These are phyloP conservation scores for Pythium brachiatum DNA, from an alignment of 352 stramenopile species.

Conservation along the genomic window DNA sequence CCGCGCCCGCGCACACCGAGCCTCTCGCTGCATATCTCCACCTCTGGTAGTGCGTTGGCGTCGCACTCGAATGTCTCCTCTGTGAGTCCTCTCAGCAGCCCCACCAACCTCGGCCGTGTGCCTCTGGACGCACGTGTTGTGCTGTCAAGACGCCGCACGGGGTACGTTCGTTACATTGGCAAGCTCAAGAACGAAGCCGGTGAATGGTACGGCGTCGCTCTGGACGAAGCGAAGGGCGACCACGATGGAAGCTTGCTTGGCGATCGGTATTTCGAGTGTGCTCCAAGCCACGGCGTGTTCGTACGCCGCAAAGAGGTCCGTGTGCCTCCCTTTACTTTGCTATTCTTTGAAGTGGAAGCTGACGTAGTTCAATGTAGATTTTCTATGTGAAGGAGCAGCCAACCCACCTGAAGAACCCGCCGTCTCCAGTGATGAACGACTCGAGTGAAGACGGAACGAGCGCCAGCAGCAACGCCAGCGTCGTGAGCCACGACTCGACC, in stretches of 20 bases:
- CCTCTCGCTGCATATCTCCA: conserved; percentile 30
- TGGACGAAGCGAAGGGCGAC: conserved; percentile 64
- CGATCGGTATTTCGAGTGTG: conserved; percentile 54
- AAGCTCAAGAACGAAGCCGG: conserved; percentile 52
- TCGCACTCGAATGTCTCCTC: not conserved
- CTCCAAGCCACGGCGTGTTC: conserved; percentile 50
- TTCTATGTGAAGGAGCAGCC: conserved; percentile 47
- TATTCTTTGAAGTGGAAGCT: not conserved
- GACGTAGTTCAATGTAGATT: conserved; percentile 26
- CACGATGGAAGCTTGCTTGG: conserved; percentile 46
- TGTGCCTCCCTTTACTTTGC: no score
- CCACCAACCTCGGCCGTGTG: conserved; percentile 33
- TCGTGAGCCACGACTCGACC: conserved; percentile 12
- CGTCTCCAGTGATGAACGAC: conserved; percentile 38
- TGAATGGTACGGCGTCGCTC: conserved; percentile 66
- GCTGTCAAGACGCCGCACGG: conserved; percentile 49
- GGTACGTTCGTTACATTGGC: conserved; percentile 58
- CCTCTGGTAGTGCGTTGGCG: not conserved
- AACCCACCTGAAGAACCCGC: conserved; percentile 34
- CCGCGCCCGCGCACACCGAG: conserved; percentile 21
- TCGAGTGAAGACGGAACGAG: conserved; percentile 42
- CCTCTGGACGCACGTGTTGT: conserved; percentile 53
- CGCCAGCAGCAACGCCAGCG: conserved; percentile 21
- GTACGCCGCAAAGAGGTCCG: conserved; percentile 57
- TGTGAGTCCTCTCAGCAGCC: not conserved